These are phyloP conservation scores for Solanum gandarillasii DNA, from an alignment of 257 asterid species.

Conservation along the genomic window DNA sequence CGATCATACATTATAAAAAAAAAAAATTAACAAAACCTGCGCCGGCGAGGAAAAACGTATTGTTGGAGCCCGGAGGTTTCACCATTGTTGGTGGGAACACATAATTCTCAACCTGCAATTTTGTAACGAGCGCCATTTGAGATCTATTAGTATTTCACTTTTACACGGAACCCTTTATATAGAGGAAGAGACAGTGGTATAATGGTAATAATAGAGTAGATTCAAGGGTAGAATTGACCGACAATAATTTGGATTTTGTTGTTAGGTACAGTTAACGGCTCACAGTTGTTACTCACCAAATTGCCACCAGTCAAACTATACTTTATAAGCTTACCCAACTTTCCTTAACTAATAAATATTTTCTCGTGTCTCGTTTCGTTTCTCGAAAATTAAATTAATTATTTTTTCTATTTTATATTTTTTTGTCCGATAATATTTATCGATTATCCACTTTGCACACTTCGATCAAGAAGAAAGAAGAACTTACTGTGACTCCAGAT, in stretches of 20 bases:
- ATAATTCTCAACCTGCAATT: conserved; percentile 38
- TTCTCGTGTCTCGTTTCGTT: not conserved
- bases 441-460: too few species aligned
- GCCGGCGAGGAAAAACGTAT: conserved; percentile 67
- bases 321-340: not conserved
- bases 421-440: too few species aligned
- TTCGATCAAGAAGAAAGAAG: too few species aligned
- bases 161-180: not conserved
- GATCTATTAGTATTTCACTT: not conserved
- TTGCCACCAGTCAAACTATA: not conserved
- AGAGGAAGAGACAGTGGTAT: not conserved
- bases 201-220: not conserved
- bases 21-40: conserved; percentile 36
- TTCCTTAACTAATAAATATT: not conserved
- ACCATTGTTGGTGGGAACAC: conserved; percentile 45
- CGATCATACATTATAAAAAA: too few species aligned
- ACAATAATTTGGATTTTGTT: not conserved
- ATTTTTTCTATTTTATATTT: fast-evolving
- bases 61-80: conserved; percentile 52
- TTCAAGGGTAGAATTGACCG: not conserved
- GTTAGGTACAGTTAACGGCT: not conserved
- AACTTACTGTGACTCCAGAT: not conserved
- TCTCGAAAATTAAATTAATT: not conserved
- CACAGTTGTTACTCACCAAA: not conserved
- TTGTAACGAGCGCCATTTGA: conserved; percentile 20